Conservation (phyloP, 2,329 filamentous ascomycete species). For the Talaromyces sp. region DNA sequence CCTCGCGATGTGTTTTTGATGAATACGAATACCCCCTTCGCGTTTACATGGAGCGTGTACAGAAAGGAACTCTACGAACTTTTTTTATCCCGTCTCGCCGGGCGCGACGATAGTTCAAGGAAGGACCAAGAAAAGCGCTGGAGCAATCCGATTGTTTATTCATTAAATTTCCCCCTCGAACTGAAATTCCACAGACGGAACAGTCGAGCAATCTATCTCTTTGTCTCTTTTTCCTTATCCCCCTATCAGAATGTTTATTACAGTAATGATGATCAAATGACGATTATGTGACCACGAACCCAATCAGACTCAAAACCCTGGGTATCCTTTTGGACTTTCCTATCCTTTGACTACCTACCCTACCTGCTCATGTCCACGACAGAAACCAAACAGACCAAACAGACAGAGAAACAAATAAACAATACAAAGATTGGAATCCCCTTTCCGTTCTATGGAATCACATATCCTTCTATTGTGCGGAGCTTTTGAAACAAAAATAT, state of each 20-base stretch:
- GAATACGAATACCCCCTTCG: constrained; percentile 18
- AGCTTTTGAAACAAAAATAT: not conserved
- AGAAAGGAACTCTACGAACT: constrained; percentile 12
- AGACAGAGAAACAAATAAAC: not conserved
- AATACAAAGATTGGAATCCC: not conserved
- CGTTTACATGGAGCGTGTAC: constrained; percentile 18
- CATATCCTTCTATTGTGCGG: not conserved
- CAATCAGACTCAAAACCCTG: not conserved
- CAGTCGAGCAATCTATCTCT: not conserved
- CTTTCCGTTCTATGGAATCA: not conserved
- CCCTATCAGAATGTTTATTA: not conserved
- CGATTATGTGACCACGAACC: constrained; percentile 9
- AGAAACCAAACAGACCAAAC: not conserved
- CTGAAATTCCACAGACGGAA: not conserved
- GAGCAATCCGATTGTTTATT: constrained; percentile 12
- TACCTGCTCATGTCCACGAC: not conserved
- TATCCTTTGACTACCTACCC: not conserved
- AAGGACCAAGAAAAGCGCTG: constrained; percentile 4
- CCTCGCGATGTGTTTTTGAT: constrained; percentile 4
- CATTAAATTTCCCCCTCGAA: constrained; percentile 9
- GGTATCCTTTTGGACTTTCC: not conserved
- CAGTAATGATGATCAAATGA: not conserved
- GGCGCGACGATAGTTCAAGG: constrained; percentile 14
- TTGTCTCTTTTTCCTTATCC: not conserved
- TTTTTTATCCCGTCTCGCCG: constrained; percentile 2